Evolutionary conservation across 106 monocot species (phyloP).

Genomic region (Triglochin maritima): DNA sequence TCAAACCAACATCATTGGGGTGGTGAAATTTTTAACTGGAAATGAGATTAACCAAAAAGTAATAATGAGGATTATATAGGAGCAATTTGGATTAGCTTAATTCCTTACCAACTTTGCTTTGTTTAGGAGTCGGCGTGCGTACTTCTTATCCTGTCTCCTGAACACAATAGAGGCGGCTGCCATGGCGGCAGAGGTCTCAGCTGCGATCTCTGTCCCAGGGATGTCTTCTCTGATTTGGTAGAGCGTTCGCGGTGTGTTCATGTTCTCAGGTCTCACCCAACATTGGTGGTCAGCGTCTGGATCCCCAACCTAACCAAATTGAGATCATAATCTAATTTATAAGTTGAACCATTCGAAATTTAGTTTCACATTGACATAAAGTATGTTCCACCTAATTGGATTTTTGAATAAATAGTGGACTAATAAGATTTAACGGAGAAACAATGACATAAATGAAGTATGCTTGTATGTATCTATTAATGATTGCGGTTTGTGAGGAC

Average conservation of each 20-base stretch:
- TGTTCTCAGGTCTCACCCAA: constrained; percentile 80
- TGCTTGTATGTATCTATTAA: not conserved
- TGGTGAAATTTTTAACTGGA: not conserved
- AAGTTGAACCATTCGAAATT: too few relatives aligned
- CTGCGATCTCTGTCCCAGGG: constrained; percentile 85
- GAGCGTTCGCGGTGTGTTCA: constrained; percentile 66
- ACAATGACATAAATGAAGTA: too few relatives aligned
- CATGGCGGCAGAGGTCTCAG: constrained; percentile 92
- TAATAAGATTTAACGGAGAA: too few relatives aligned
- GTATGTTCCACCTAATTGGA: too few relatives aligned
- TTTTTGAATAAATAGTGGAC: too few relatives aligned
- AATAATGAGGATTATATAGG: not conserved
- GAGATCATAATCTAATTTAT: not conserved
- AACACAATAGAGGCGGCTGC: constrained; percentile 87
- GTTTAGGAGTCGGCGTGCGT: constrained; percentile 67
- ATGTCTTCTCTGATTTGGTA: constrained; percentile 46
- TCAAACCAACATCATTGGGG: not conserved
- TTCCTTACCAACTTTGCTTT: constrained; percentile 69
- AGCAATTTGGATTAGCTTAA: not conserved
- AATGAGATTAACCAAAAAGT: not conserved
- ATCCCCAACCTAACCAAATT: constrained; percentile 53
- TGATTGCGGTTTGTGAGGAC: not conserved
- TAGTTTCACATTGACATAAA: too few relatives aligned
- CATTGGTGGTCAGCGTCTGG: constrained; percentile 68
- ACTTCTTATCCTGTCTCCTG: constrained; percentile 22